Evolutionary conservation across 2,329 filamentous ascomycete species (phyloP).

Genomic region (Aspergillus proliferans): DNA sequence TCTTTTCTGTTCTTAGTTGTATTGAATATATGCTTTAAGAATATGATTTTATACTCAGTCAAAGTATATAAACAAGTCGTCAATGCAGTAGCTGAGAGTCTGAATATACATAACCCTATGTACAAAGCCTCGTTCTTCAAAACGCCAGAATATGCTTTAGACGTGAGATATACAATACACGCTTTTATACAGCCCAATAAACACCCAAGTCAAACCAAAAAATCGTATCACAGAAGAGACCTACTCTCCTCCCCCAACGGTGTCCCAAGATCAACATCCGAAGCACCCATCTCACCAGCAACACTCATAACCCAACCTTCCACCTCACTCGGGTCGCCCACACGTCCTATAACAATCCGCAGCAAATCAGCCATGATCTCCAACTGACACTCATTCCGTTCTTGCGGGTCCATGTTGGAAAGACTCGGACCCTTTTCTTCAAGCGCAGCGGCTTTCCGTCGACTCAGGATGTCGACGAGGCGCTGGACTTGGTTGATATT

Average conservation of each 20-base stretch:
- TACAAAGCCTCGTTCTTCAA: not conserved
- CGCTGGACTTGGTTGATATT: slow-evolving; percentile 41
- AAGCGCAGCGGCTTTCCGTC: slow-evolving; percentile 28
- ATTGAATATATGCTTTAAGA: no score
- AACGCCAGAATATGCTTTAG: not conserved
- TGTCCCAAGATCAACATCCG: slow-evolving; percentile 26
- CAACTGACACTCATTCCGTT: slow-evolving; percentile 36
- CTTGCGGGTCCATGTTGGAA: slow-evolving; percentile 31
- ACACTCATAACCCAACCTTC: slow-evolving; percentile 28
- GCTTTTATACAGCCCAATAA: not conserved
- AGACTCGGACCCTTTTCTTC: slow-evolving; percentile 26
- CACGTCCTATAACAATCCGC: slow-evolving; percentile 34
- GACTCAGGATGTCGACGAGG: slow-evolving; percentile 39
- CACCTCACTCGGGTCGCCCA: slow-evolving; percentile 21
- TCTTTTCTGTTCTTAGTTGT: not conserved
- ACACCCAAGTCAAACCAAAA: not conserved
- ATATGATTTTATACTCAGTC: no score
- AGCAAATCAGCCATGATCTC: slow-evolving; percentile 38
- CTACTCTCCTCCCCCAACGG: slow-evolving; percentile 21
- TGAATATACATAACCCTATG: not conserved
- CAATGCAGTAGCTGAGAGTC: not conserved
- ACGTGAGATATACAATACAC: not conserved
- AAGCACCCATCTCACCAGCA: slow-evolving; percentile 33
- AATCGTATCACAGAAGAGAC: slow-evolving; percentile 14
- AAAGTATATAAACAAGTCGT: not conserved